These are phyloP conservation scores for Dothideomycetes sp. DNA, from an alignment of 2,329 filamentous ascomycete species.

Conservation along the genomic window DNA sequence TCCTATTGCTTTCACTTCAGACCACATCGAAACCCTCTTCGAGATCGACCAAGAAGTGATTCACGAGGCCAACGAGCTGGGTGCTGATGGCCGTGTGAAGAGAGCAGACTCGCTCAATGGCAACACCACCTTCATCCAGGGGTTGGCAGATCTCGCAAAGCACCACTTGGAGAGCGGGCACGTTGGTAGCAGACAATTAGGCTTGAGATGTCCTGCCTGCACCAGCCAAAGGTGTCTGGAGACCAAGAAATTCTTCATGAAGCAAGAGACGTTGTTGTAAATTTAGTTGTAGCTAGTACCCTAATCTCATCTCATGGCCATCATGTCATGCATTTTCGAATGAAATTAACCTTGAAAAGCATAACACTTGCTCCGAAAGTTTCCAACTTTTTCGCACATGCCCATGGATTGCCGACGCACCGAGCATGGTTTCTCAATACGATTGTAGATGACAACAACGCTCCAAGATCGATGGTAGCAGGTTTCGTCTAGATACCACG, in stretches of 20 bases:
- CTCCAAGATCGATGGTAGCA: too few species aligned
- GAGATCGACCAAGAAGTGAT: constrained; percentile 95
- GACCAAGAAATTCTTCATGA: constrained; percentile 57
- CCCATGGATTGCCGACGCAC: too few species aligned
- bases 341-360: too few species aligned
- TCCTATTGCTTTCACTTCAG: constrained; percentile 95
- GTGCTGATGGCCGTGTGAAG: constrained; percentile 60
- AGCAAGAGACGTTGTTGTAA: constrained; percentile 20
- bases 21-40: constrained; percentile 95
- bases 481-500: too few species aligned
- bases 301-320: too few species aligned
- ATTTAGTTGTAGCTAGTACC: too few species aligned
- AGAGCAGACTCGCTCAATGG: constrained; percentile 88
- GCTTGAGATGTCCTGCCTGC: constrained; percentile 83
- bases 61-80: constrained; percentile 67
- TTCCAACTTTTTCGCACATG: too few species aligned
- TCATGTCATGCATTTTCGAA: too few species aligned
- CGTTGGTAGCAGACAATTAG: constrained; percentile 77
- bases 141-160: constrained; percentile 78
- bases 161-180: constrained; percentile 62
- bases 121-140: constrained; percentile 80
- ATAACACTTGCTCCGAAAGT: too few species aligned
- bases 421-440: too few species aligned
- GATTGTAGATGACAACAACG: too few species aligned
- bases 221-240: constrained; percentile 80